phyloP scores from a whole-genome alignment of 805 yeast genomes.

The Candida nemodendra region DNA sequence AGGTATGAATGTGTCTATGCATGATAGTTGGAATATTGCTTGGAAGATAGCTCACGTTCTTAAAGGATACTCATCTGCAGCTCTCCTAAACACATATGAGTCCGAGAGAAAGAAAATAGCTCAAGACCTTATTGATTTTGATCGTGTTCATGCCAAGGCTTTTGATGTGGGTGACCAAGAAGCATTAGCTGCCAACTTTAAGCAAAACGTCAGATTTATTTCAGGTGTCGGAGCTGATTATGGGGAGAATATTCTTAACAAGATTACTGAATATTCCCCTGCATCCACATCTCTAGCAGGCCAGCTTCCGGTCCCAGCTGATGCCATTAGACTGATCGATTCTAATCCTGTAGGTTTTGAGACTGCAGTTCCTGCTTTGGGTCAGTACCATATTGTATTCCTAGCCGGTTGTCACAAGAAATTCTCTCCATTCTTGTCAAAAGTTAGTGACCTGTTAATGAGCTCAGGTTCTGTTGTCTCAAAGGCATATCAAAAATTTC shows the following conservation, averaged over 20 bases:
- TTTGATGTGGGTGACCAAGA: constrained; percentile 20
- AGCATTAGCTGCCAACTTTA: constrained; percentile 16
- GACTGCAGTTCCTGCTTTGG: constrained; percentile 12
- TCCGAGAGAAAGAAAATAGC: constrained; percentile 32
- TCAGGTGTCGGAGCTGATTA: constrained; percentile 26
- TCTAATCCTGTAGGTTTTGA: constrained; percentile 15
- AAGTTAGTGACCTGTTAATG: not conserved
- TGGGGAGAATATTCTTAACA: constrained; percentile 3
- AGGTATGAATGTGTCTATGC: constrained; percentile 35
- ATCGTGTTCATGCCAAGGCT: constrained; percentile 36
- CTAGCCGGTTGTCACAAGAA: not conserved
- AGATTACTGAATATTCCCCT: not conserved
- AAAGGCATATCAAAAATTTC: not conserved
- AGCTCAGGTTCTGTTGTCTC: not conserved
- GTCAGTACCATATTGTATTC: constrained; percentile 11
- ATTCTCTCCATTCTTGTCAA: not conserved
- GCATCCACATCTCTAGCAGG: constrained; percentile 6
- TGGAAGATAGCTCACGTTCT: constrained; percentile 35
- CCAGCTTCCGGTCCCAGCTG: constrained; percentile 12
- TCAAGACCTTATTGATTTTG: constrained; percentile 33
- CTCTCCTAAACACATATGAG: constrained; percentile 31
- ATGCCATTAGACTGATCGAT: constrained; percentile 13
- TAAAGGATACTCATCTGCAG: constrained; percentile 25
- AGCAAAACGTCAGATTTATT: constrained; percentile 17
- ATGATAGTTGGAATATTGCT: constrained; percentile 29